A percentile compares a stretch with the other conserved stretches of the same genome.
These are phyloP conservation scores for Bretschneidera sinensis DNA, from an alignment of 345 rosid genomes.

Conservation along the genomic window DNA sequence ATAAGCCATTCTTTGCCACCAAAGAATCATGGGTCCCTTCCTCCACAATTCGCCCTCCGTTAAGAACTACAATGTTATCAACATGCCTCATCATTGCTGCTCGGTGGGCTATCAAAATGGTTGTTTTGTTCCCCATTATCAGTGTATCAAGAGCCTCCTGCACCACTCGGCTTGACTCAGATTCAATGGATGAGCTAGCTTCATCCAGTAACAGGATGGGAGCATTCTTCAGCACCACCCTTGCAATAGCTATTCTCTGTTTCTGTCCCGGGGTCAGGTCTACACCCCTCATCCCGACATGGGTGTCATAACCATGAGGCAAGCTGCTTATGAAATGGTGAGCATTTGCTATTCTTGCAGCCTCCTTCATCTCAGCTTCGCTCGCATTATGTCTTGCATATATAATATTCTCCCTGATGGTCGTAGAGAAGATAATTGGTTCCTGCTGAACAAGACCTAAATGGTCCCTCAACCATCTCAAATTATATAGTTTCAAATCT, in stretches of 20 bases:
- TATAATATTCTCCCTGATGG: slow-evolving; percentile 90
- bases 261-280: slow-evolving; percentile 98
- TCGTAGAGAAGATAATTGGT: slow-evolving; percentile 93
- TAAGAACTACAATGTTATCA: slow-evolving; percentile 95
- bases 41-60: slow-evolving; percentile 92
- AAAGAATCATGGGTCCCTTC: slow-evolving; percentile 89
- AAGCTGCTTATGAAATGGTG: slow-evolving; percentile 98
- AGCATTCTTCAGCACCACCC: slow-evolving; percentile 94
- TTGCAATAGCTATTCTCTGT: slow-evolving; percentile 92
- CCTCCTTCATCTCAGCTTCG: slow-evolving; percentile 97
- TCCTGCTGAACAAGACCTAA: slow-evolving; percentile 98
- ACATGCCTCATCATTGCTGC: slow-evolving; percentile 98
- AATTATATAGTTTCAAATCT: slow-evolving; percentile 79
- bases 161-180: slow-evolving; percentile 96
- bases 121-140: slow-evolving; percentile 96
- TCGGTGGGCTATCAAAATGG: slow-evolving; percentile 90
- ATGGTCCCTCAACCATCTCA: slow-evolving; percentile 94
- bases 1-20: slow-evolving; percentile 83
- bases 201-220: slow-evolving; percentile 89
- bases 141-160: slow-evolving; percentile 94
- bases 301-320: slow-evolving; percentile 96
- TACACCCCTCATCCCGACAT: slow-evolving; percentile 98
- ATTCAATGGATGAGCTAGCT: slow-evolving; percentile 94
- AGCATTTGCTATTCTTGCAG: slow-evolving; percentile 98
- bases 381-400: slow-evolving; percentile 98